These are phyloP conservation scores for Aphanomyces euteiches DNA, from an alignment of 352 stramenopile genomes.

Conservation along the genomic window DNA sequence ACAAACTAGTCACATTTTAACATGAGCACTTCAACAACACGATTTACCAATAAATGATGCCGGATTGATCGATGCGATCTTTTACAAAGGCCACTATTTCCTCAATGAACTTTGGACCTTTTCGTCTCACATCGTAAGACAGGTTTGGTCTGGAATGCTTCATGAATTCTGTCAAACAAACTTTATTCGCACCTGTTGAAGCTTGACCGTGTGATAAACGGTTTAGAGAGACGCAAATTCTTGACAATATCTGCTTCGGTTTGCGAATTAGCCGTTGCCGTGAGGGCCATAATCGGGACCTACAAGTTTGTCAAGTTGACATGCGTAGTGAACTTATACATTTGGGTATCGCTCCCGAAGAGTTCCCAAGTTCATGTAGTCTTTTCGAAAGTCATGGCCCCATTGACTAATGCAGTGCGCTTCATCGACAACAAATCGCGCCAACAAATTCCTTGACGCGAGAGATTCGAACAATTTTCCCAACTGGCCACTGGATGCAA, in stretches of 20 bases:
- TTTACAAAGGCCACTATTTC: slow-evolving; percentile 75
- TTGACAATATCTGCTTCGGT: slow-evolving; percentile 79
- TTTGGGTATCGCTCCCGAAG: slow-evolving; percentile 91
- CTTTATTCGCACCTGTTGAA: slow-evolving; percentile 66
- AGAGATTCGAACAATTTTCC: slow-evolving; percentile 82
- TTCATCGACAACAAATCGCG: slow-evolving; percentile 96
- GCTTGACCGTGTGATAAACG: slow-evolving; percentile 77
- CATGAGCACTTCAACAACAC: not conserved
- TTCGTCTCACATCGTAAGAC: slow-evolving; percentile 81
- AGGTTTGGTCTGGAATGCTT: slow-evolving; percentile 56
- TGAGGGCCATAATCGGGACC: slow-evolving; percentile 86
- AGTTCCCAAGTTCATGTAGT: slow-evolving; percentile 93
- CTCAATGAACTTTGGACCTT: slow-evolving; percentile 72
- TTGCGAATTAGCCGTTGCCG: slow-evolving; percentile 80
- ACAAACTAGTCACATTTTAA: slow-evolving; percentile 46
- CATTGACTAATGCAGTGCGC: slow-evolving; percentile 97
- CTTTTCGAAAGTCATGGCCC: slow-evolving; percentile 99
- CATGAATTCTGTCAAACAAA: not conserved
- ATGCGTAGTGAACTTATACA: slow-evolving; percentile 44
- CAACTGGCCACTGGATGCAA: slow-evolving; percentile 84
- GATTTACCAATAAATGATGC: slow-evolving; percentile 84
- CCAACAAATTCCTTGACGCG: slow-evolving; percentile 79
- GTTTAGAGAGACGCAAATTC: slow-evolving; percentile 66
- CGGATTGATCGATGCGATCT: slow-evolving; percentile 80
- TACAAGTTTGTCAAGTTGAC: slow-evolving; percentile 30